Base-by-base conservation (phyloP, 345 rosid genomes). In the Toxicodendron radicans region DNA sequence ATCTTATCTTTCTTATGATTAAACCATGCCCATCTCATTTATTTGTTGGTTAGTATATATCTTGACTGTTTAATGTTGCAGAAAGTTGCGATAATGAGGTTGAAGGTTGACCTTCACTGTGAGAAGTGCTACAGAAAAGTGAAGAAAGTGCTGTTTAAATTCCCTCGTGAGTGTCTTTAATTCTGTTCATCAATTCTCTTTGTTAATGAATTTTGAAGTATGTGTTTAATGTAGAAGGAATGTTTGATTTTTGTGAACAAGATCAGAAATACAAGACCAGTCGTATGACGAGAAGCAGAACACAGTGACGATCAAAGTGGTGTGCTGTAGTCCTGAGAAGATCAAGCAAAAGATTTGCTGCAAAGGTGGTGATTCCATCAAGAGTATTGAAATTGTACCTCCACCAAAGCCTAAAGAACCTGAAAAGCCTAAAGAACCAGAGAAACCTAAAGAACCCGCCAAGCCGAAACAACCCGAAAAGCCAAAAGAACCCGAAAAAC, bases 301-400 rank as follows among this genome's bases (percentile, higher is more conserved):
- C 81, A 81, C 65, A 7, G 97, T 90, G 76, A 74, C 72, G 53
- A 83, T 95, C 82, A 95, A 82, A 9, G 97, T 95, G 32, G 87
- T 85, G 16, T 87, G 93, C 63, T 89, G 97, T 78, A 81, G 87
- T 64, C 98, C 97, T 1, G 97, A 94, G 63, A 87, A 79, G 80
- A 83, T 90, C n/a, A 84, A 82, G 79, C 82, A 82, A 70, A 90
- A 88, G 75, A 75, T 91, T 18, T 82, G 86, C 63, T 63, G 79
- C 78, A 88, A 84, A 72, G 94, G 90, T 5, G 88, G 87, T 27
- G 83, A 84, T 10, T 52, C 82, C 2, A 81, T 91, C 57, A 81
- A 88, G 72, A 83, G 91, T 59, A 83, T 91, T 17, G 88, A 83
- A 75, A 84, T 89, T 75, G 70, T 59, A 38, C 16, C 68, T 43